Percentiles rank a stretch among this genome's conserved stretches.
Evolutionary conservation across 1,284 basidiomycete species (phyloP).

Genomic region (Sanghuangporus baumii): DNA sequence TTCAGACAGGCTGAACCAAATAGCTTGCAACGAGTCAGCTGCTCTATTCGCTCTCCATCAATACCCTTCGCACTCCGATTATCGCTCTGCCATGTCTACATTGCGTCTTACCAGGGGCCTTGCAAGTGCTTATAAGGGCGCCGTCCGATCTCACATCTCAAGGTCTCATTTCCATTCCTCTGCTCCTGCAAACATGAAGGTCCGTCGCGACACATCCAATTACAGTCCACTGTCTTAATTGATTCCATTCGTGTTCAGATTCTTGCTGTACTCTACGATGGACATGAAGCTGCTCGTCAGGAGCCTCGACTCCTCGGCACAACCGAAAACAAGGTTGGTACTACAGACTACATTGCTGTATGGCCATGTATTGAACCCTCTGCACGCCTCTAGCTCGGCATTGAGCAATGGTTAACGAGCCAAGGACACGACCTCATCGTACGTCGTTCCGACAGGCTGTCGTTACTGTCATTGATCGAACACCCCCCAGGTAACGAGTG

Average conservation of each 20-base stretch:
- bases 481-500: constrained; percentile 60
- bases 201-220: background rate
- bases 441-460: constrained; percentile 22
- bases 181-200: constrained; percentile 23
- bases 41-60: background rate
- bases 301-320: constrained; percentile 88
- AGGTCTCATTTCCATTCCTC: constrained; percentile 17
- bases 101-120: constrained; percentile 13
- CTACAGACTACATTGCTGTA: background rate
- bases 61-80: background rate
- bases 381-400: constrained; percentile 50
- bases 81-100: constrained; percentile 13
- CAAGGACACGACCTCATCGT: constrained; percentile 77
- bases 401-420: constrained; percentile 65
- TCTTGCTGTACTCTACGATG: constrained; percentile 78
- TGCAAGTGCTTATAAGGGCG: constrained; percentile 15
- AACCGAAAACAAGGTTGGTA: constrained; percentile 74
- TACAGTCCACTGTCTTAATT: background rate
- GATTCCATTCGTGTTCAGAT: constrained; percentile 39
- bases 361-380: background rate
- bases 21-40: constrained; percentile 10
- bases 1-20: background rate
- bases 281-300: constrained; percentile 66
- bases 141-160: constrained; percentile 11
- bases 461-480: constrained; percentile 6